phyloP scores from a whole-genome alignment of 2,329 filamentous ascomycete genomes.

The Aureobasidium mangrovei region DNA sequence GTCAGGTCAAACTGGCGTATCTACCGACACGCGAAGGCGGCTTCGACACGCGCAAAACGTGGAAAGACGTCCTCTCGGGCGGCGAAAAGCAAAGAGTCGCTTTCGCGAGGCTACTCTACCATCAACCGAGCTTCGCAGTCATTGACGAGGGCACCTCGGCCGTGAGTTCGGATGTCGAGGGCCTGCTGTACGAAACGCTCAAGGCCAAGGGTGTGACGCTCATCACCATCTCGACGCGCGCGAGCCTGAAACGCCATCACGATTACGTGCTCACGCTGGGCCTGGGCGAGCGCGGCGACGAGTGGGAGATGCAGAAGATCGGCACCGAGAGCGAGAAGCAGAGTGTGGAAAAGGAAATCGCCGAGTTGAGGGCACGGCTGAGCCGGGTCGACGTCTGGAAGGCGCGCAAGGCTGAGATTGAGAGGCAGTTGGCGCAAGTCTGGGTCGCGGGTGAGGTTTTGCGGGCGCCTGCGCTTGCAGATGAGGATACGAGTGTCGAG shows the following conservation, averaged over 20 bases:
- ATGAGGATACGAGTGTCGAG: conserved; percentile 8
- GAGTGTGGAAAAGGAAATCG: conserved; percentile 82
- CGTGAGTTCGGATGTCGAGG: conserved; percentile 89
- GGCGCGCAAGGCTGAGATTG: conserved; percentile 67
- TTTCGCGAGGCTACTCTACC: conserved; percentile 83
- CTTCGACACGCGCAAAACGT: conserved; percentile 94
- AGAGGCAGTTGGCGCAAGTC: conserved; percentile 63
- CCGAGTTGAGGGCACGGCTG: conserved; percentile 71
- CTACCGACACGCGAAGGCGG: conserved; percentile 86
- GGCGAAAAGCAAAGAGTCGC: conserved; percentile 96
- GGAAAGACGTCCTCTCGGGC: conserved; percentile 96
- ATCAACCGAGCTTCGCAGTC: conserved; percentile 89
- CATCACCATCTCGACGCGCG: conserved; percentile 91
- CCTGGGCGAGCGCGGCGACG: conserved; percentile 67
- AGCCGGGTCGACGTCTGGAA: conserved; percentile 80
- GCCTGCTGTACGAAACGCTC: conserved; percentile 81
- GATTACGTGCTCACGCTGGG: conserved; percentile 83
- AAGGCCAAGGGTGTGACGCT: conserved; percentile 92
- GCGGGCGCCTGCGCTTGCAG: conserved; percentile 29
- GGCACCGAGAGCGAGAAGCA: conserved; percentile 90
- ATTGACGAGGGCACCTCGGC: conserved; percentile 94
- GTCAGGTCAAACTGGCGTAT: conserved; percentile 80
- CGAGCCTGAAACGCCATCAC: conserved; percentile 92
- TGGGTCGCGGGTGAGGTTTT: conserved; percentile 44
- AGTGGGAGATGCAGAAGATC: conserved; percentile 89